Conservation (phyloP, 106 monocot genomes). For the Acorus gramineus region DNA sequence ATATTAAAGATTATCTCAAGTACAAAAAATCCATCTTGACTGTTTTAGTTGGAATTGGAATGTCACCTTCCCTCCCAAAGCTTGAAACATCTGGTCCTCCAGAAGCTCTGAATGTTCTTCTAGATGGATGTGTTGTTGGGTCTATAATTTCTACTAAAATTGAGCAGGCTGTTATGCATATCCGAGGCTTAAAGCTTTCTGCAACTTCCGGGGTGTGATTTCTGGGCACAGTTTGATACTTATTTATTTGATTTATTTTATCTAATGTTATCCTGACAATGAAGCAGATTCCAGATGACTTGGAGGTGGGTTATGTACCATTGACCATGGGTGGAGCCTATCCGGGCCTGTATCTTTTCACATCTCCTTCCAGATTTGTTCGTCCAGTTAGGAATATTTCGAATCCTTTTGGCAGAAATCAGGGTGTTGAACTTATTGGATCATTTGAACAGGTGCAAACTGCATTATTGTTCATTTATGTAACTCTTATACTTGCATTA, state of each 20-base stretch:
- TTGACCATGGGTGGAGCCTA: slow-evolving; percentile 77
- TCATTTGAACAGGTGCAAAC: slow-evolving; percentile 85
- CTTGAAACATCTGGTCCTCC: slow-evolving; percentile 80
- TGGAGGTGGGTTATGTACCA: slow-evolving; percentile 92
- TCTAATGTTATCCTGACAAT: background rate
- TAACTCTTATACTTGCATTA: background rate
- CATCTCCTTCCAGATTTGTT: slow-evolving; percentile 85
- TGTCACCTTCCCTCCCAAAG: slow-evolving; percentile 51
- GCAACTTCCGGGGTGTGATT: slow-evolving; percentile 34
- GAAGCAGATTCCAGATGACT: slow-evolving; percentile 73
- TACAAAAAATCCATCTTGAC: slow-evolving; percentile 47
- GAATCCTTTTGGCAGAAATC: slow-evolving; percentile 9
- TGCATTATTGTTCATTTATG: background rate
- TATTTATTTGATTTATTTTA: slow-evolving; percentile 2
- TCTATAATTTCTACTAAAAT: slow-evolving; percentile 50
- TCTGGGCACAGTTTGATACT: background rate
- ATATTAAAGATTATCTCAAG: slow-evolving; percentile 56
- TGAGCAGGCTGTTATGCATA: slow-evolving; percentile 58
- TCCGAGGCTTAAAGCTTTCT: slow-evolving; percentile 64
- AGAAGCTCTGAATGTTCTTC: slow-evolving; percentile 66
- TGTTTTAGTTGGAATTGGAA: slow-evolving; percentile 61
- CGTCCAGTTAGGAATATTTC: slow-evolving; percentile 77
- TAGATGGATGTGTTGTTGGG: slow-evolving; percentile 91
- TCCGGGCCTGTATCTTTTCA: slow-evolving; percentile 86
- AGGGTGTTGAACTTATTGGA: slow-evolving; percentile 77